Conservation (phyloP, 1,139 yeast species). For the Candida sp. region DNA sequence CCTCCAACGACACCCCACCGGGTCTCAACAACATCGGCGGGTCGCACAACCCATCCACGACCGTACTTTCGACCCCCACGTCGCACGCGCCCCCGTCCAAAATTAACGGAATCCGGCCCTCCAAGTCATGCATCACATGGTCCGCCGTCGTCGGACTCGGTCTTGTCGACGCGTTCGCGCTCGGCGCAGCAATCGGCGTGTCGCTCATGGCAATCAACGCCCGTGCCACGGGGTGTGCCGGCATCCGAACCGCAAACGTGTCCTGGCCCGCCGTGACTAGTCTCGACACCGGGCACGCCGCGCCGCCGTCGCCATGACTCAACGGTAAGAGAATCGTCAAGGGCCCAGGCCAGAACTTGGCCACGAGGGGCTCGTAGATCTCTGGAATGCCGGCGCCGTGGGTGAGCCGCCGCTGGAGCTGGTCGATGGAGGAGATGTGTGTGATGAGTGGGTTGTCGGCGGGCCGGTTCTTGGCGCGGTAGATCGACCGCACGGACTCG, state of each 20-base stretch:
- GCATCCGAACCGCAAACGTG: slow-evolving; percentile 92
- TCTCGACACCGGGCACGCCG: slow-evolving; percentile 59
- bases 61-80: slow-evolving; percentile 97
- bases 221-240: slow-evolving; percentile 86
- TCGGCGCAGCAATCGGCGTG: slow-evolving; percentile 95
- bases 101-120: slow-evolving; percentile 82
- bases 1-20: slow-evolving; percentile 89
- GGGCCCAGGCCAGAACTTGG: slow-evolving; percentile 95
- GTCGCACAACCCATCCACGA: slow-evolving; percentile 80
- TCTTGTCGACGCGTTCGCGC: slow-evolving; percentile 94
- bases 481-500: slow-evolving; percentile 75
- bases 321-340: slow-evolving; percentile 84
- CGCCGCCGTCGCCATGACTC: slow-evolving; percentile 17
- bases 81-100: slow-evolving; percentile 89
- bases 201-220: slow-evolving; percentile 89
- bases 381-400: slow-evolving; percentile 59
- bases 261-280: slow-evolving; percentile 85
- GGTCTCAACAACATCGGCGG: slow-evolving; percentile 95
- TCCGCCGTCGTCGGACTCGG: slow-evolving; percentile 92
- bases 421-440: slow-evolving; percentile 81
- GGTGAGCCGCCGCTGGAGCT: slow-evolving; percentile 61
- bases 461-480: slow-evolving; percentile 90
- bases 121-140: slow-evolving; percentile 81
- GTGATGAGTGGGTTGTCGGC: slow-evolving; percentile 94
- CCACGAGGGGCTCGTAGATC: slow-evolving; percentile 64